Evolutionary conservation across 2,329 filamentous ascomycete genomes (phyloP).

Genomic region (Orbilia blumenaviensis): DNA sequence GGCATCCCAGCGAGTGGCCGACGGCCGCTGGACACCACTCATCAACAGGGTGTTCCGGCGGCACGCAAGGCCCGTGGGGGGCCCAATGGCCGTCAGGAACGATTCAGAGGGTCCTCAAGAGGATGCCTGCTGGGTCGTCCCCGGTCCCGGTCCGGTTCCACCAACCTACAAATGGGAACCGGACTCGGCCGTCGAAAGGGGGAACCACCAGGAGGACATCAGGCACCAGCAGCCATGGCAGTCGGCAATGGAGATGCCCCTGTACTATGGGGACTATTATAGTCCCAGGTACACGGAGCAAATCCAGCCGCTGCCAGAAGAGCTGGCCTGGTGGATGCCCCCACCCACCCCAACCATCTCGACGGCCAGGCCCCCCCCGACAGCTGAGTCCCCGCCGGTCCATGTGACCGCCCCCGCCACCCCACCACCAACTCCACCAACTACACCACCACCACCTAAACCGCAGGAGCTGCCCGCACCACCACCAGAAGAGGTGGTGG

Average conservation of each 20-base stretch:
- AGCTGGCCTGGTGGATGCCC: not conserved
- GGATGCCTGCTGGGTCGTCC: not conserved
- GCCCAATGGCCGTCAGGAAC: not conserved
- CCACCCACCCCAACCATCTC: not conserved
- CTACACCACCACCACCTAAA: no score
- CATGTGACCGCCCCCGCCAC: not conserved
- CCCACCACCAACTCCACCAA: not conserved
- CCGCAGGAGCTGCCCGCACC: no score
- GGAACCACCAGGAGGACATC: not conserved
- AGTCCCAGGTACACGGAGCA: not conserved
- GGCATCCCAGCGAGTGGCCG: not conserved
- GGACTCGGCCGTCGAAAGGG: not conserved
- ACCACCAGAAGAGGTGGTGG: not conserved
- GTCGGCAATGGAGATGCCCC: not conserved
- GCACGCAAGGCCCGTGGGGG: constrained; percentile 4
- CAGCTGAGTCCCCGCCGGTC: not conserved
- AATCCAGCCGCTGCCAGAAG: not conserved
- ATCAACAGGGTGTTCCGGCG: not conserved
- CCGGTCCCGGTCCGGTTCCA: not conserved
- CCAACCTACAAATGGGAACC: not conserved
- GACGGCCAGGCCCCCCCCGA: not conserved
- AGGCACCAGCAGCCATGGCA: not conserved
- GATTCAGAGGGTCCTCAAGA: not conserved
- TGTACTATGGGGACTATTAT: not conserved
- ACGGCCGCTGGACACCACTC: not conserved